These are phyloP conservation scores for Chlamydomonas reinhardtii DNA, from an alignment of 163 green algal species.

Conservation along the genomic window DNA sequence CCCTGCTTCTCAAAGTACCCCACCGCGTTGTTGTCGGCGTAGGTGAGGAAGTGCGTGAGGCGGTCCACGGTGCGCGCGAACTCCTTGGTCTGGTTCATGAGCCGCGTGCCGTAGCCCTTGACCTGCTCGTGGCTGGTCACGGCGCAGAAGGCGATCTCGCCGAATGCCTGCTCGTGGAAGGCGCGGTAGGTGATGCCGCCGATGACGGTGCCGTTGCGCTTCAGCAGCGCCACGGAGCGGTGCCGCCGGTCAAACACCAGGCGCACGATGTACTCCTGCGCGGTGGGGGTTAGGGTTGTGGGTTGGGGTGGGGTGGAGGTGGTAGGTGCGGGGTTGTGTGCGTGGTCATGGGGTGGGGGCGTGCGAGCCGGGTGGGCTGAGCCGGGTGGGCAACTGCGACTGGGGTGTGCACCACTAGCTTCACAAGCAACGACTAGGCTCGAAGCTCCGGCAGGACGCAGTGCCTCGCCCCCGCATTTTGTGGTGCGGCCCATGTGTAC, in stretches of 20 bases:
- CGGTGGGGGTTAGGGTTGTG: not conserved
- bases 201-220: slow-evolving; percentile 82
- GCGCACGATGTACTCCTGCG: slow-evolving; percentile 59
- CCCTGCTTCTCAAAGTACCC: slow-evolving; percentile 98
- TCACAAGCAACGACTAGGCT: too few relatives aligned
- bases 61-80: slow-evolving; percentile 85
- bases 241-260: slow-evolving; percentile 68
- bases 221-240: slow-evolving; percentile 74
- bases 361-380: too few relatives aligned
- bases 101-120: slow-evolving; percentile 94
- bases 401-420: too few relatives aligned
- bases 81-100: slow-evolving; percentile 98
- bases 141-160: slow-evolving; percentile 98
- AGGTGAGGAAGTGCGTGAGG: slow-evolving; percentile 95
- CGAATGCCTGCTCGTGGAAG: slow-evolving; percentile 85
- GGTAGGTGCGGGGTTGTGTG: slow-evolving; percentile 64
- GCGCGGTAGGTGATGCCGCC: slow-evolving; percentile 97
- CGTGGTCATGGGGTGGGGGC: not conserved
- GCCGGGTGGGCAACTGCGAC: too few relatives aligned
- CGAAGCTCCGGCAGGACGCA: too few relatives aligned
- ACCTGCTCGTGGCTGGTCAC: slow-evolving; percentile 93
- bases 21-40: slow-evolving; percentile 99
- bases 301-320: too few relatives aligned
- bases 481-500: too few relatives aligned
- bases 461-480: too few relatives aligned